Percentiles rank a stretch among this genome's conserved stretches.
phyloP scores from a whole-genome alignment of 805 yeast genomes.

The Candida chilensis region DNA sequence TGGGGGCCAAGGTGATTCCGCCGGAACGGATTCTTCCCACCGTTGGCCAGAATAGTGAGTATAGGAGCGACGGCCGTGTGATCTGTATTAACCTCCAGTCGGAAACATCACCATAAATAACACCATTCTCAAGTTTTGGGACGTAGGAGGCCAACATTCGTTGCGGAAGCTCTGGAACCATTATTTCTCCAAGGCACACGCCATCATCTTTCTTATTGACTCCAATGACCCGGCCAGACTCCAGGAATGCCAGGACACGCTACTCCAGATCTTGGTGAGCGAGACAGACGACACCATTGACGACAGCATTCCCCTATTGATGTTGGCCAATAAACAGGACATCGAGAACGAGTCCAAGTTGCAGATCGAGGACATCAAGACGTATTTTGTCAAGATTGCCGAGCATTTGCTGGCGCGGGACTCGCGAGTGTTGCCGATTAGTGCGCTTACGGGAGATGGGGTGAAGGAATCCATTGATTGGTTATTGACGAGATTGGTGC shows the following conservation, averaged over 20 bases:
- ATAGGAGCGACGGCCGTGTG: not conserved
- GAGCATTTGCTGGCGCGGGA: slow-evolving; percentile 86
- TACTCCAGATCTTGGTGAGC: slow-evolving; percentile 34
- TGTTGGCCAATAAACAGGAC: slow-evolving; percentile 96
- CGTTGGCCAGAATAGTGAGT: slow-evolving; percentile 79
- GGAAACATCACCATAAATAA: slow-evolving; percentile 29
- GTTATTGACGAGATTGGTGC: slow-evolving; percentile 64
- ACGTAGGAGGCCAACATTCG: slow-evolving; percentile 91
- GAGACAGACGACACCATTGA: slow-evolving; percentile 55
- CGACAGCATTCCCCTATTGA: slow-evolving; percentile 76
- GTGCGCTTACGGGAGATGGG: slow-evolving; percentile 81
- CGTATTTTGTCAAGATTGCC: slow-evolving; percentile 76
- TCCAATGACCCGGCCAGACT: slow-evolving; percentile 79
- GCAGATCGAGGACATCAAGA: slow-evolving; percentile 73
- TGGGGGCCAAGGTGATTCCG: slow-evolving; percentile 33
- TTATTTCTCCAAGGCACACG: slow-evolving; percentile 82
- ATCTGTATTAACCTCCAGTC: slow-evolving; percentile 28
- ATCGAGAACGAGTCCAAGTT: slow-evolving; percentile 34
- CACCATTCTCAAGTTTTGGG: slow-evolving; percentile 78
- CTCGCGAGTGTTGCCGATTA: slow-evolving; percentile 79
- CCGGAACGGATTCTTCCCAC: slow-evolving; percentile 77
- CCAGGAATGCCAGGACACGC: slow-evolving; percentile 69
- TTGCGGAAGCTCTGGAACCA: slow-evolving; percentile 80
- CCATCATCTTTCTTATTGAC: slow-evolving; percentile 86
- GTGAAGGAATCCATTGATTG: slow-evolving; percentile 83